These are phyloP conservation scores for Kluyveromyces nonfermentans DNA, from an alignment of 805 yeast species.

Conservation along the genomic window DNA sequence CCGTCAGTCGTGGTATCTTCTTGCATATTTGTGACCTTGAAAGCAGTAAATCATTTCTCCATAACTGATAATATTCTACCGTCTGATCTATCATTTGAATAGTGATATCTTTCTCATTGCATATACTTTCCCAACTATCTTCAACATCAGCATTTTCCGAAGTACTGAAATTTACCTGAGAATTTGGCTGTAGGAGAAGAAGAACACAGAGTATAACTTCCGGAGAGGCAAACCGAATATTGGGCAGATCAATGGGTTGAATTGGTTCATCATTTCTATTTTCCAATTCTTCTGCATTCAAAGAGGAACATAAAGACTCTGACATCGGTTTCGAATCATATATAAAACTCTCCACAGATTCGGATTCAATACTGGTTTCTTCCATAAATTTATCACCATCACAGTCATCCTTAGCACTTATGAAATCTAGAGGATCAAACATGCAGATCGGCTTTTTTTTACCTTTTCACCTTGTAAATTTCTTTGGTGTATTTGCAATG, in stretches of 20 bases:
- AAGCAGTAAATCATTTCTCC: slow-evolving; percentile 25
- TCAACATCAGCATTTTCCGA: slow-evolving; percentile 4
- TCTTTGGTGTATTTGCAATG: too few species aligned
- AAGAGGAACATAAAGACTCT: neutral
- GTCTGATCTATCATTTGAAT: slow-evolving; percentile 20
- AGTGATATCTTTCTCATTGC: slow-evolving; percentile 31
- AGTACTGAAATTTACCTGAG: slow-evolving; percentile 42
- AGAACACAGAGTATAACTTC: slow-evolving; percentile 37
- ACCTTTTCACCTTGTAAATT: too few species aligned
- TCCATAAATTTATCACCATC: neutral
- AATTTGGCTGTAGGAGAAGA: slow-evolving; percentile 39
- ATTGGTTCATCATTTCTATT: slow-evolving; percentile 27
- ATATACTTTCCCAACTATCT: slow-evolving; percentile 13
- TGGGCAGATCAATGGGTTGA: slow-evolving; percentile 54
- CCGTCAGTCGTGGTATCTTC: slow-evolving; percentile 29
- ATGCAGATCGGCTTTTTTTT: too few species aligned
- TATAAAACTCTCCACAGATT: neutral
- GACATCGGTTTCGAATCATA: neutral
- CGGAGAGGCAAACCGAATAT: slow-evolving; percentile 37
- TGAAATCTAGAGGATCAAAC: slow-evolving; percentile 32
- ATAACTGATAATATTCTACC: slow-evolving; percentile 37
- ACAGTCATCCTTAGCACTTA: neutral
- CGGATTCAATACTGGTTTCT: neutral
- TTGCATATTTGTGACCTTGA: slow-evolving; percentile 24
- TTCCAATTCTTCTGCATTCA: neutral